Base-by-base conservation (phyloP, 768 basidiomycete genomes). In the Auriscalpium microsporum region DNA sequence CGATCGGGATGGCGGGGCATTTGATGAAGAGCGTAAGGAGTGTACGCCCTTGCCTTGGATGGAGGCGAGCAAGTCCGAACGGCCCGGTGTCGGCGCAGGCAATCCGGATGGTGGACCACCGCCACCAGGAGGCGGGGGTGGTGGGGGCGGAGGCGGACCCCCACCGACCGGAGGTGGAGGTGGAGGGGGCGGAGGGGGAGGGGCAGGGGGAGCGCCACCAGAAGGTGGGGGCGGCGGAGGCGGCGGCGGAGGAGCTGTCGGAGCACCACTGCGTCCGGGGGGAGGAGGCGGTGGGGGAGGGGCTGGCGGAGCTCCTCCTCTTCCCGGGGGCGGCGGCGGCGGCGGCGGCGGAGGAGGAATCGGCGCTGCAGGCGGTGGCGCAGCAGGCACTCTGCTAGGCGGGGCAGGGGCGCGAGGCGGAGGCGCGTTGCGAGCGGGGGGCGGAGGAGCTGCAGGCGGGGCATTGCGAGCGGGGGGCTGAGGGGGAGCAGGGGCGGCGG, bases 11-110 rank as follows among this genome's bases (percentile, higher is more conserved):
- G 67, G 65, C 13, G 65, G 53, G 13, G 63, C 45, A 1, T 60
- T 54, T 11, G 60, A 50, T 13, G 59, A 54, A 13, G 60, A 63
- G 58, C 78, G 79, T 50, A 95, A 74, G 3, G 78, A 74, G 61
- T 84, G 78, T 1, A 93, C 72, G 40, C 90, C 86, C 65, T 83
- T 84, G 38, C 89, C 90, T 70, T 87, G 86, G 58, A 95, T 94
- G 11, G 85, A 86, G 0, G 83, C 84, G 44, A 94, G 73, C 2
- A 95, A 73, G 45, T 83, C 84, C 33, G 64, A 69, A 21, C 90
- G 80, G 6, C 81, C 88, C 16, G 82, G 75, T 60, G 78, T 80
- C 7, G 82, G 67, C 10, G 84, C 64, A 5, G 83, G 78, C 1
- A 82, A 60, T 7, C 61, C 63, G 2, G 52, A 63, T 37, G 54